A percentile compares a stretch with the other conserved stretches of the same genome.
phyloP scores from a whole-genome alignment of 176 grass and related monocot species.

The Hyparrhenia diplandra region DNA sequence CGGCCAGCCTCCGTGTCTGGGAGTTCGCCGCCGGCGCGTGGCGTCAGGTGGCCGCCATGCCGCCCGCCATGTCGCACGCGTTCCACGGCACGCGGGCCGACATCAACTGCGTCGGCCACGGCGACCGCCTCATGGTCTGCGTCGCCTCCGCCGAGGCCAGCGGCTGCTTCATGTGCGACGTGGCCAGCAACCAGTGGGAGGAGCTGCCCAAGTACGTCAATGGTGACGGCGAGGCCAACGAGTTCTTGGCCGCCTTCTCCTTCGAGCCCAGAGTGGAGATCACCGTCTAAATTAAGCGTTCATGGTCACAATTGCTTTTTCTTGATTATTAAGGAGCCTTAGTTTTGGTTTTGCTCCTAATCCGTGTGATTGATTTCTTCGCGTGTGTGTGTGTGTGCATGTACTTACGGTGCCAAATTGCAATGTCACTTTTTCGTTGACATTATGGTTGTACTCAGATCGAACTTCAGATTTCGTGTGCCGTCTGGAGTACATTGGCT shows the following conservation, averaged over 20 bases:
- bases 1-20: slow-evolving; percentile 71
- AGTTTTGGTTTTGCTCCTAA: slow-evolving; percentile 31
- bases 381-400: background rate
- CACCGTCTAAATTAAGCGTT: slow-evolving; percentile 27
- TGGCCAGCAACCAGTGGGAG: slow-evolving; percentile 48
- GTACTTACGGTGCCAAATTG: background rate
- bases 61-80: slow-evolving; percentile 72
- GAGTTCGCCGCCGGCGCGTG: slow-evolving; percentile 43
- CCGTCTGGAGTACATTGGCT: background rate
- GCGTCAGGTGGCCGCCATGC: slow-evolving; percentile 69
- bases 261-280: slow-evolving; percentile 86
- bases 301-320: background rate
- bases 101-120: slow-evolving; percentile 64
- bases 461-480: background rate
- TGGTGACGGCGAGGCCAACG: slow-evolving; percentile 37
- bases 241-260: slow-evolving; percentile 70
- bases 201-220: slow-evolving; percentile 48
- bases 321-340: slow-evolving; percentile 3
- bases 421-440: background rate
- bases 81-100: slow-evolving; percentile 62
- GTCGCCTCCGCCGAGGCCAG: slow-evolving; percentile 43
- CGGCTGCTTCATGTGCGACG: slow-evolving; percentile 56
- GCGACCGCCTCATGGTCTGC: slow-evolving; percentile 58
- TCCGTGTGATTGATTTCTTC: slow-evolving; percentile 12
- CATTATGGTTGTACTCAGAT: background rate